Base-by-base conservation (phyloP, 148 eudicot species). In the Dianthus caryophyllus region DNA sequence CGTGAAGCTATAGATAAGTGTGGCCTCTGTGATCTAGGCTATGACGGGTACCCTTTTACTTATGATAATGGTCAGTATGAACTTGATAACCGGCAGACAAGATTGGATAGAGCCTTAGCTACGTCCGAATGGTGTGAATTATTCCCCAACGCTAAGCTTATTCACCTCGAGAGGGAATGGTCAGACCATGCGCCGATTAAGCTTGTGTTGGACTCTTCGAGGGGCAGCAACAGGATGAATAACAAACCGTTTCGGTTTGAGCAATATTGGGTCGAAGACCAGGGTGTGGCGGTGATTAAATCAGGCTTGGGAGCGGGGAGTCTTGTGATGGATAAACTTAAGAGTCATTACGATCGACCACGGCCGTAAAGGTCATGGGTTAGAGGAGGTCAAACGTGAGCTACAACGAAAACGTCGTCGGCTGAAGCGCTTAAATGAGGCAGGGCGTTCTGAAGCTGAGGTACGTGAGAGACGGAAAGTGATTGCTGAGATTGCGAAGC, bases 151-250 rank as follows among this genome's bases (percentile, higher is more conserved):
- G 33, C 60, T 0, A 26, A 9, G 11, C 7, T 26, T 4, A 0
- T 25, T 25, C 1, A 55, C n/a, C n/a, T 55, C 0, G 36, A 55
- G 0, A 0, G 60, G 1, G 36, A 55, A 14, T 55, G 36, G 60
- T 55, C 60, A 11, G 60, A 55, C 27, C 60, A 55, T 13, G 17
- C 60, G 5, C 60, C 60, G 1, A 49, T 49, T 49, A 49, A 49
- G 7, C 21, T 49, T 0, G 18, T 14, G 0, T n/a, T 49, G 1
- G 21, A 49, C 18, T 0, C 4, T 13, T 41, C 3, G 51, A 15
- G 16, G 2, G 13, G 16, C 11, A n/a, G 11, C 15, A 15, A n/a
- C 16, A 2, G 11, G 11, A n/a, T 5, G 17, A 11, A 47, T 15
- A 14, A 2, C 0, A 11, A 21, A 16, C 20, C 2, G 21, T 49